Base-by-base conservation (phyloP, 1,284 basidiomycete species). In the Ceratobasidium sp. region DNA sequence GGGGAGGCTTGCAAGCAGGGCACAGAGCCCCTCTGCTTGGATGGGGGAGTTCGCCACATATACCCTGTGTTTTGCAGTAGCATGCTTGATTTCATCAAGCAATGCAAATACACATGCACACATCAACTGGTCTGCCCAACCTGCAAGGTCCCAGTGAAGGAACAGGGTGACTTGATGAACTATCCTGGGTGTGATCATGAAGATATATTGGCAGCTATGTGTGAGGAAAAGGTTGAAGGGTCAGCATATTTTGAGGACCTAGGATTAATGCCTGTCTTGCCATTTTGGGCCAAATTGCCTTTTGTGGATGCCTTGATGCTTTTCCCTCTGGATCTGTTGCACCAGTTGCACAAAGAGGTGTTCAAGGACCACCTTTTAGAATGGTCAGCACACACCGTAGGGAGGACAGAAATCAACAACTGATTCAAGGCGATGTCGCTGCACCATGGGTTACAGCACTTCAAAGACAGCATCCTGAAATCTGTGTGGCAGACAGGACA, bases 261-360 rank as follows among this genome's bases (percentile, higher is more conserved):
- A 6, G 63, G 63, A 4, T 30, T 66, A 7, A 18, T 25, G 6
- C 25, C 46, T 2, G 33, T 53, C 11, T 8, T 11, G 38, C 63
- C 63, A 16, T 66, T 49, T 16, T 66, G 63, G 18, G 66, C 49
- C 1, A 56, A 74, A 25, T 69, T 78, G 12, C 78, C 77, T 0
- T 72, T 76, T 48, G 21, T 63, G 9, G 73, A 79, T 60, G 78
- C 78, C 33, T 77, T 76, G 64, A 12, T 42, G 3, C 63, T 58
- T 6, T 64, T 79, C 44, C 75, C 76, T 2, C 79, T 78, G 3
- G 78, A 81, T 58, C 67, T 80, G 38, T 75, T 80, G 7, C 79
- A 80, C 64, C 79, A 80, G 64, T 67, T 80, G 1, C 76, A 80
- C 72, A 79, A 81, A 58, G 79, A 79, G n/a, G 74, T 80, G n/a